Evolutionary conservation across 495 filamentous ascomycete species (phyloP).

Genomic region (Cryomyces minteri): DNA sequence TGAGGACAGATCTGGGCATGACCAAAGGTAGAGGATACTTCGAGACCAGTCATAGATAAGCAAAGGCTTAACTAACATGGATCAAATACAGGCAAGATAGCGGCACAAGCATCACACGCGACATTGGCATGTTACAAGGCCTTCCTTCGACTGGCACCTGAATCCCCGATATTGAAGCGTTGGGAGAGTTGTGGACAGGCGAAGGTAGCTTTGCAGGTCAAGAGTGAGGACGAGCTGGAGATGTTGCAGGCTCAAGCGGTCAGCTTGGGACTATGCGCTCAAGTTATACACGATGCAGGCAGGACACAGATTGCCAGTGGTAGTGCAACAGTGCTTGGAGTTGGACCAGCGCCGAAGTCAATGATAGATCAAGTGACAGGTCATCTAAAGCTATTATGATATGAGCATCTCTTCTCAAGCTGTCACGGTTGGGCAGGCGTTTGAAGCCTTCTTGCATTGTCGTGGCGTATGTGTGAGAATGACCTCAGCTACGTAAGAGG

Average conservation of each 20-base stretch:
- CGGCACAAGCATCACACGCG: constrained; percentile 88
- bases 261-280: constrained; percentile 68
- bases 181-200: constrained; percentile 80
- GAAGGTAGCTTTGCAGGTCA: constrained; percentile 79
- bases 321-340: constrained; percentile 75
- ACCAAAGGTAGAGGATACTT: constrained; percentile 49
- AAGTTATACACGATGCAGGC: constrained; percentile 86
- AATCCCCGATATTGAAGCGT: constrained; percentile 46
- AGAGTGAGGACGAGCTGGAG: constrained; percentile 64
- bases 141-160: constrained; percentile 36
- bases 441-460: no score
- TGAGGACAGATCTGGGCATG: constrained; percentile 90
- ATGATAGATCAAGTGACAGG: constrained; percentile 77
- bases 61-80: no score
- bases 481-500: no score
- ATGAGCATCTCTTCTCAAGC: neutral
- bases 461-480: no score
- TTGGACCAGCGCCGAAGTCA: constrained; percentile 76
- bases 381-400: constrained; percentile 65
- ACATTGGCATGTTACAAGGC: constrained; percentile 93
- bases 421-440: no score
- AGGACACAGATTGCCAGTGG: constrained; percentile 92
- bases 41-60: neutral
- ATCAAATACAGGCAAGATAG: constrained; percentile 64
- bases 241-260: constrained; percentile 60